phyloP scores from a whole-genome alignment of 208 protist species.

The Acanthamoeba polyphaga region DNA sequence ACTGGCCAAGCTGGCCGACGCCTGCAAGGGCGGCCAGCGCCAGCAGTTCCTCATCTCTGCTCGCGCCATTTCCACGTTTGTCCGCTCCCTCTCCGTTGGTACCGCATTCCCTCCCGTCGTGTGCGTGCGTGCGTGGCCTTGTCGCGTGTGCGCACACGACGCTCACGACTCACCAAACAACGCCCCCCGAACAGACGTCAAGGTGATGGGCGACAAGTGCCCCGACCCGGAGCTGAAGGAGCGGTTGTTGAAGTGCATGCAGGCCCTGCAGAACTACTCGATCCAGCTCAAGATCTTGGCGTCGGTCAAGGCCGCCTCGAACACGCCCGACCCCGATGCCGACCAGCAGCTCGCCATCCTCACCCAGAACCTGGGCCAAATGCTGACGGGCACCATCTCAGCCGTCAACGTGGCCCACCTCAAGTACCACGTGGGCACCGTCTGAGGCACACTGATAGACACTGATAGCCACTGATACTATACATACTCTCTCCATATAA shows the following conservation, averaged over 20 bases:
- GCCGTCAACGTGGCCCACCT: slow-evolving; percentile 47
- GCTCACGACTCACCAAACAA: not conserved
- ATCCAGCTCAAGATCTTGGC: slow-evolving; percentile 87
- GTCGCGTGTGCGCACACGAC: not conserved
- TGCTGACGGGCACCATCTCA: slow-evolving; percentile 72
- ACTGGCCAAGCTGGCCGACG: slow-evolving; percentile 66
- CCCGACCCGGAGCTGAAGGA: slow-evolving; percentile 84
- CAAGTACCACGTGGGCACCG: slow-evolving; percentile 52
- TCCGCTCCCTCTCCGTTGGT: slow-evolving; percentile 54
- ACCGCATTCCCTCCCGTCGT: not conserved
- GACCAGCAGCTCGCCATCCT: slow-evolving; percentile 83
- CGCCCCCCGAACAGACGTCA: slow-evolving; percentile 74
- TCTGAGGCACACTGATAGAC: not conserved
- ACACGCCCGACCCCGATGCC: slow-evolving; percentile 78
- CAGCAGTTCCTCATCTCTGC: slow-evolving; percentile 77
- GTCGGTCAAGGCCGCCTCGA: slow-evolving; percentile 83
- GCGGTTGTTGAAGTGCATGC: slow-evolving; percentile 78
- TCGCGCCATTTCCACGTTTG: slow-evolving; percentile 61
- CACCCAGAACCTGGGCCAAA: slow-evolving; percentile 70
- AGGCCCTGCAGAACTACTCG: slow-evolving; percentile 83
- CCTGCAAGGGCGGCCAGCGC: slow-evolving; percentile 71
- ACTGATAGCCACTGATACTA: too few species aligned
- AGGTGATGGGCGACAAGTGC: slow-evolving; percentile 79
- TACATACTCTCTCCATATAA: too few species aligned
- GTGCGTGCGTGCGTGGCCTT: too few species aligned